Percentiles rank a stretch among this genome's conserved stretches.
Conservation (phyloP, 2,329 filamentous ascomycete genomes). For the Paraphoma chrysanthemicola region DNA sequence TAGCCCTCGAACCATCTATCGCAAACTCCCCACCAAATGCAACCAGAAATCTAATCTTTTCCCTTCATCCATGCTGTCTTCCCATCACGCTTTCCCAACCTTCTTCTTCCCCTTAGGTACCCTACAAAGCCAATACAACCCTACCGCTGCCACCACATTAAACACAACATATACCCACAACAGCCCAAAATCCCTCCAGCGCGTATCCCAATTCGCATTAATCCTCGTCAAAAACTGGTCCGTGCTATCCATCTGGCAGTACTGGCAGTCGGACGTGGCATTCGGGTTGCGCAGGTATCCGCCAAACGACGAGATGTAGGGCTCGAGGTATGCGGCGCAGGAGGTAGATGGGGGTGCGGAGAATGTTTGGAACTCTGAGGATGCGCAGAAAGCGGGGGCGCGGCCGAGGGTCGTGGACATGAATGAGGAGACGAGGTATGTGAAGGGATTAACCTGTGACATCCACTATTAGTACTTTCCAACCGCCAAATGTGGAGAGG, state of each 20-base stretch:
- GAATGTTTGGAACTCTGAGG: slow-evolving; percentile 51
- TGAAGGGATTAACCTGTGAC: slow-evolving; percentile 64
- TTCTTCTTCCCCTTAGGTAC: slow-evolving; percentile 58
- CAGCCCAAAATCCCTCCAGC: slow-evolving; percentile 67
- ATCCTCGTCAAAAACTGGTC: slow-evolving; percentile 56
- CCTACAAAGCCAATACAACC: slow-evolving; percentile 61
- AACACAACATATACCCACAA: slow-evolving; percentile 60
- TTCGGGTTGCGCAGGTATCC: slow-evolving; percentile 54
- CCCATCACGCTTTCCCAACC: slow-evolving; percentile 2
- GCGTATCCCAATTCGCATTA: slow-evolving; percentile 52
- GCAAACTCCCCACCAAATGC: no score
- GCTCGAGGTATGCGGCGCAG: slow-evolving; percentile 53
- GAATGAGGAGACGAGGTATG: slow-evolving; percentile 70
- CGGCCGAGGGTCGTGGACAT: slow-evolving; percentile 55
- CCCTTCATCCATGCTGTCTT: no score
- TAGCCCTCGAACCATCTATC: no score
- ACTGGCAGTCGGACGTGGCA: slow-evolving; percentile 53
- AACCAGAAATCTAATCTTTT: no score
- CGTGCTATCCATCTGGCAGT: slow-evolving; percentile 56
- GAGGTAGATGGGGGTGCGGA: slow-evolving; percentile 46
- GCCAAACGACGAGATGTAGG: slow-evolving; percentile 47
- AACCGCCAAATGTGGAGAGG: no score
- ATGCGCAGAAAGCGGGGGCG: slow-evolving; percentile 57
- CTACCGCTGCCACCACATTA: slow-evolving; percentile 56
- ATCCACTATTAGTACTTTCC: background rate